phyloP scores from a whole-genome alignment of 169 alveolate genomes.

The Cryptosporidium ryanae region DNA sequence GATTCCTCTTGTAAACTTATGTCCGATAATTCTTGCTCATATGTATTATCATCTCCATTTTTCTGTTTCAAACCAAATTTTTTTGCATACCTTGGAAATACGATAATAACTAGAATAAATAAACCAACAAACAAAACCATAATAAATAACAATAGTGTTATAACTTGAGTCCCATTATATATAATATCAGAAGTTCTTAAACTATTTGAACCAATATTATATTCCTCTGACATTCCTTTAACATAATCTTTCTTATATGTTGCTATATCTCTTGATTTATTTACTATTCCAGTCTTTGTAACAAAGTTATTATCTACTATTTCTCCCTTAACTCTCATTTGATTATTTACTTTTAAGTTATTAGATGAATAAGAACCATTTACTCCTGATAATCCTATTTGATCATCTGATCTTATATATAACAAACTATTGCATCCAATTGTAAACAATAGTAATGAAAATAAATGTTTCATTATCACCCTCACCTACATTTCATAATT shows the following conservation, averaged over 20 bases:
- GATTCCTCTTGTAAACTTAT: slow-evolving; percentile 4
- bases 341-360: slow-evolving; percentile 53
- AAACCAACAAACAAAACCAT: slow-evolving; percentile 36
- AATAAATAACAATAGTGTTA: slow-evolving; percentile 53
- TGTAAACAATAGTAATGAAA: slow-evolving; percentile 17
- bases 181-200: slow-evolving; percentile 63
- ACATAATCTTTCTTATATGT: neutral
- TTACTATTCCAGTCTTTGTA: slow-evolving; percentile 14
- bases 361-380: slow-evolving; percentile 36
- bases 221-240: slow-evolving; percentile 6
- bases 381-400: slow-evolving; percentile 2
- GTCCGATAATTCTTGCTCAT: slow-evolving; percentile 2
- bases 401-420: slow-evolving; percentile 2
- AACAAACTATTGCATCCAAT: slow-evolving; percentile 3
- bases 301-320: slow-evolving; percentile 18
- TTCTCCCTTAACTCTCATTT: slow-evolving; percentile 33
- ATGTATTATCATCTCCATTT: slow-evolving; percentile 3
- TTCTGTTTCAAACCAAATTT: slow-evolving; percentile 27
- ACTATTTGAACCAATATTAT: slow-evolving; percentile 22
- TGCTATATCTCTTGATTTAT: neutral
- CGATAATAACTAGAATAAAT: slow-evolving; percentile 12
- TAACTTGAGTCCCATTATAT: slow-evolving; percentile 56
- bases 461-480: slow-evolving; percentile 19
- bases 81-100: slow-evolving; percentile 53
- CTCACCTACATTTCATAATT: too few species aligned